A percentile compares a stretch with the other conserved stretches of the same genome.
These are phyloP conservation scores for Penicillium canariense DNA, from an alignment of 495 filamentous ascomycete genomes.

Conservation along the genomic window DNA sequence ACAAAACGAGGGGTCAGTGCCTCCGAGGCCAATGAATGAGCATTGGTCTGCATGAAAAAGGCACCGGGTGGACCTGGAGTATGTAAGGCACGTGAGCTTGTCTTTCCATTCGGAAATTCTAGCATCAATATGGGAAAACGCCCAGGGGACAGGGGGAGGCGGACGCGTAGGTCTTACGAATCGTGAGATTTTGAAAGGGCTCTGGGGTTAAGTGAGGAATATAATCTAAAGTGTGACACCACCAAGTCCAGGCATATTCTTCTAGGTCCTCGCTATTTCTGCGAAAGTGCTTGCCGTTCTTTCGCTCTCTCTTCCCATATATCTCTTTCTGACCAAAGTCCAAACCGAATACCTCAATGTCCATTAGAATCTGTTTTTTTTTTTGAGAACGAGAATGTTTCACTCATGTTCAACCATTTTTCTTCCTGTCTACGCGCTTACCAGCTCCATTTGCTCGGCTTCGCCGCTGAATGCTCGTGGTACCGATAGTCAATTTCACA, in stretches of 20 bases:
- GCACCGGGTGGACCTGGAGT: not conserved
- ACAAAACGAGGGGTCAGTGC: too few species aligned
- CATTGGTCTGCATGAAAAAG: too few species aligned
- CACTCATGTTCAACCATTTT: not conserved
- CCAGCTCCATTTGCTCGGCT: constrained; percentile 8
- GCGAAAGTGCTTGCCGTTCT: not conserved
- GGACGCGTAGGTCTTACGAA: not conserved
- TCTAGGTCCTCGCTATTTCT: not conserved
- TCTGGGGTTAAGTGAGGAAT: not conserved
- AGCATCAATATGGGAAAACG: not conserved
- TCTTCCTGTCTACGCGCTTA: not conserved
- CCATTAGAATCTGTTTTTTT: not conserved
- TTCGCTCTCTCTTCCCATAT: not conserved
- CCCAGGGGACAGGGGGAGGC: not conserved
- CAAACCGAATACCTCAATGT: too few species aligned
- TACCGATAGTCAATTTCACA: constrained; percentile 17
- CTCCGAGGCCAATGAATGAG: too few species aligned
- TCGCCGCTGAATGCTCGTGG: constrained; percentile 8
- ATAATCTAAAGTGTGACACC: not conserved
- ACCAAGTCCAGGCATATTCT: not conserved
- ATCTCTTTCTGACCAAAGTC: not conserved
- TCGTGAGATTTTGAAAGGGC: not conserved
- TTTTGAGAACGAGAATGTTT: not conserved
- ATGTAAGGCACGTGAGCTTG: not conserved
- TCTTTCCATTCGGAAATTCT: not conserved